Percentiles rank a stretch among this genome's conserved stretches.
phyloP scores from a whole-genome alignment of 768 basidiomycete species.

The Russula sp. region DNA sequence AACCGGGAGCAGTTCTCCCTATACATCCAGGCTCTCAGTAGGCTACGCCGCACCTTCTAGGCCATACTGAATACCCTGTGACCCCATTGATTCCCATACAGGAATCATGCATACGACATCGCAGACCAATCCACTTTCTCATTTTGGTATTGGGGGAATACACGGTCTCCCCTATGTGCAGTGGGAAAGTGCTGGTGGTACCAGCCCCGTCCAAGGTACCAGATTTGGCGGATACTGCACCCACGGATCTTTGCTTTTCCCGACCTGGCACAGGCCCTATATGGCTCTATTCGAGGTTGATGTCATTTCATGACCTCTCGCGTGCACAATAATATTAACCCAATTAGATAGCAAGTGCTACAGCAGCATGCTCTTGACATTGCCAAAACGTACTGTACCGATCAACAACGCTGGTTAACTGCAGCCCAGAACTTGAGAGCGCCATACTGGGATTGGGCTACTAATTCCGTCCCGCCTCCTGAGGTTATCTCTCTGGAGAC shows the following conservation, averaged over 20 bases:
- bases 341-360: conserved; percentile 38
- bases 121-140: too few species aligned
- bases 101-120: conserved; percentile 30
- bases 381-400: conserved; percentile 33
- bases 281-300: conserved; percentile 43
- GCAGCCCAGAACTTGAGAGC: conserved; percentile 34
- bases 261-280: too few species aligned
- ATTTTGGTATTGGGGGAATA: too few species aligned
- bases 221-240: conserved; percentile 45
- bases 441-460: conserved; percentile 50
- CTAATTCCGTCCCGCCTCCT: conserved; percentile 31
- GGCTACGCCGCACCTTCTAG: conserved; percentile 23
- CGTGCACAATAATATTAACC: not conserved
- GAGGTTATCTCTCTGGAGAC: too few species aligned
- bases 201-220: conserved; percentile 23
- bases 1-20: conserved; percentile 41
- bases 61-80: not conserved
- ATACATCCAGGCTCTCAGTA: conserved; percentile 44
- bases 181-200: conserved; percentile 37
- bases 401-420: conserved; percentile 25
- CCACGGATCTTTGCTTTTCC: conserved; percentile 44
- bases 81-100: conserved; percentile 17
- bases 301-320: not conserved
- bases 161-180: conserved; percentile 41
- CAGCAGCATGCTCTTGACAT: conserved; percentile 35